Percentiles rank a stretch among this genome's conserved stretches.
Conservation (phyloP, 768 basidiomycete species). For the Termitomyces sp. region DNA sequence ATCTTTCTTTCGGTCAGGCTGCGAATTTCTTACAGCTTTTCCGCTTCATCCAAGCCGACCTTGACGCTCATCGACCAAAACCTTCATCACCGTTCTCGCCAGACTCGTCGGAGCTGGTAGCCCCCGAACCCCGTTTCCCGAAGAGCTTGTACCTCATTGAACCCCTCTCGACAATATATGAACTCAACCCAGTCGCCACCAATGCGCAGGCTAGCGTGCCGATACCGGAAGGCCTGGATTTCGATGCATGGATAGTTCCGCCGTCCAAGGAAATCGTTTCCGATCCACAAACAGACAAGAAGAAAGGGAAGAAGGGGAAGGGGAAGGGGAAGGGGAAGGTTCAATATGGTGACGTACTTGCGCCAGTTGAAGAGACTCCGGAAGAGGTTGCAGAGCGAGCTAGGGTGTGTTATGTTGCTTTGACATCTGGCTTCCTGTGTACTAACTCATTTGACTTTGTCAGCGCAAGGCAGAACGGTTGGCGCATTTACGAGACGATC, state of each 20-base stretch:
- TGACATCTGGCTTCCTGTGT: background rate
- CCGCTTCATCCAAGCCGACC: constrained; percentile 69
- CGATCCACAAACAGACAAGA: constrained; percentile 36
- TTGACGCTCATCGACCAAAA: constrained; percentile 47
- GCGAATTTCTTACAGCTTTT: constrained; percentile 74
- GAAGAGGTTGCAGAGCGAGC: constrained; percentile 59
- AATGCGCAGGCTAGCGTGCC: constrained; percentile 78
- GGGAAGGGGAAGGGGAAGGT: constrained; percentile 24
- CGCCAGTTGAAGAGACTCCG: constrained; percentile 43
- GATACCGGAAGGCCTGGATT: constrained; percentile 78
- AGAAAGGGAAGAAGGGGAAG: constrained; percentile 40
- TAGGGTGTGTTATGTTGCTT: constrained; percentile 39
- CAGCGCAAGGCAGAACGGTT: constrained; percentile 73
- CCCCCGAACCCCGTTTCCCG: constrained; percentile 59
- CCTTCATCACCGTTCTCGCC: constrained; percentile 25
- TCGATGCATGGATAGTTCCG: constrained; percentile 82
- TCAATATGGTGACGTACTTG: constrained; percentile 26
- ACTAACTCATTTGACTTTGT: background rate
- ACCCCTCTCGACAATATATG: constrained; percentile 71
- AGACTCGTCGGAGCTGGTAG: constrained; percentile 29
- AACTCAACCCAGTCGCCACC: constrained; percentile 79
- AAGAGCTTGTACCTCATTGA: constrained; percentile 85
- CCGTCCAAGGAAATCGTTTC: constrained; percentile 38
- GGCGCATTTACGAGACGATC: constrained; percentile 78
- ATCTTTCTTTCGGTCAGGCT: constrained; percentile 42